These are phyloP conservation scores for Austroboletus festivus DNA, from an alignment of 768 basidiomycete genomes.

Conservation along the genomic window DNA sequence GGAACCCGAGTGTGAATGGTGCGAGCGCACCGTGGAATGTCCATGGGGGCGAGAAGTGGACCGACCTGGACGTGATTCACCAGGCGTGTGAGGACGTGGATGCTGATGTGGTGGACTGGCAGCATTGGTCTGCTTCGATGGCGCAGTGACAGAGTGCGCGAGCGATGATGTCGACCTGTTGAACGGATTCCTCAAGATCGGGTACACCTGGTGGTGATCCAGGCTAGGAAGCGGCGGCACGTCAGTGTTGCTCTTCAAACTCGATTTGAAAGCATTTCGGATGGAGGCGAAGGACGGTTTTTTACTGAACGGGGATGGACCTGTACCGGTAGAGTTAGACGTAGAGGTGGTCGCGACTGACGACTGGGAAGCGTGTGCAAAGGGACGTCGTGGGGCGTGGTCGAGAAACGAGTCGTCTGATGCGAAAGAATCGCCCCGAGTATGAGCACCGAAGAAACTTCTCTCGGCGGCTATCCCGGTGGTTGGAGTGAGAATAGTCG, in stretches of 20 bases:
- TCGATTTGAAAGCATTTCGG: slow-evolving; percentile 79
- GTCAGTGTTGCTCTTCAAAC: slow-evolving; percentile 48
- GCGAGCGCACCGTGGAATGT: slow-evolving; percentile 64
- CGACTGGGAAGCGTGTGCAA: slow-evolving; percentile 69
- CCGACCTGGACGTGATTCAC: slow-evolving; percentile 35
- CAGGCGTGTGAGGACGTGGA: slow-evolving; percentile 59
- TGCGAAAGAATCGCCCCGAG: slow-evolving; percentile 72
- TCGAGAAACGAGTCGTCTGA: slow-evolving; percentile 76
- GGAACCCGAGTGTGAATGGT: slow-evolving; percentile 76
- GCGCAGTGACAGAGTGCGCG: slow-evolving; percentile 41
- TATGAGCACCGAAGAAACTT: slow-evolving; percentile 59
- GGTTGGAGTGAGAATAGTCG: slow-evolving; percentile 52
- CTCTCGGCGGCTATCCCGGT: slow-evolving; percentile 44
- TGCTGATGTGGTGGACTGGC: slow-evolving; percentile 47
- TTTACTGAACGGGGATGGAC: slow-evolving; percentile 59
- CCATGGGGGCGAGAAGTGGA: slow-evolving; percentile 48
- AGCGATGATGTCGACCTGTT: slow-evolving; percentile 79
- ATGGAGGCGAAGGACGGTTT: slow-evolving; percentile 86
- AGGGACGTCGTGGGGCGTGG: slow-evolving; percentile 53
- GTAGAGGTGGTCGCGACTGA: slow-evolving; percentile 56
- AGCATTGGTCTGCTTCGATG: slow-evolving; percentile 39
- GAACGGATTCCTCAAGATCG: slow-evolving; percentile 76
- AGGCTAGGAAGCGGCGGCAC: slow-evolving; percentile 74
- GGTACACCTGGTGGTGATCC: slow-evolving; percentile 60
- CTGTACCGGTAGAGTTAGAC: slow-evolving; percentile 11